Percentiles rank a stretch among this genome's conserved stretches.
These are phyloP conservation scores for Arbutus unedo DNA, from an alignment of 148 eudicot genomes.

Conservation along the genomic window DNA sequence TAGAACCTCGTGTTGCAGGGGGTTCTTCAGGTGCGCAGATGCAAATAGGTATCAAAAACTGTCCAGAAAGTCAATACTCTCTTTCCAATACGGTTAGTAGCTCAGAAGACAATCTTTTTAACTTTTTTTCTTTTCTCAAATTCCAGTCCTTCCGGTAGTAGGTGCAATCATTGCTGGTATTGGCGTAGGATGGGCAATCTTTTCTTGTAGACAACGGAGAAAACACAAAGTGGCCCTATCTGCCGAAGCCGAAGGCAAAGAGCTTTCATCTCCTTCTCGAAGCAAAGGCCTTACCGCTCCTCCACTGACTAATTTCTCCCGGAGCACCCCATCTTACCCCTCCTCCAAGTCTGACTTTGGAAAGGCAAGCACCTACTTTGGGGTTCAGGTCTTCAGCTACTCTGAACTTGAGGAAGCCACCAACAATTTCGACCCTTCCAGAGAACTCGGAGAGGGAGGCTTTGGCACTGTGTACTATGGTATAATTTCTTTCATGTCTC, in stretches of 20 bases:
- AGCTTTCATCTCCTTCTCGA: conserved; percentile 21
- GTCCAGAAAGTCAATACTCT: not conserved
- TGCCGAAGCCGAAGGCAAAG: conserved; percentile 22
- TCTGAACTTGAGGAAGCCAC: conserved; percentile 81
- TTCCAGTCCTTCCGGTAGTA: conserved; percentile 42
- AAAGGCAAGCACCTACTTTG: conserved; percentile 51
- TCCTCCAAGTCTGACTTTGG: conserved; percentile 51
- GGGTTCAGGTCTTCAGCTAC: conserved; percentile 60
- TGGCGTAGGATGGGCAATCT: conserved; percentile 31
- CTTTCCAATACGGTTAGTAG: not conserved
- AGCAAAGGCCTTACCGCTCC: conserved; percentile 29
- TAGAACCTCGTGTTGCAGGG: conserved; percentile 11
- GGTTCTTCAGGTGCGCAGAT: not conserved
- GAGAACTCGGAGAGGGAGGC: conserved; percentile 90
- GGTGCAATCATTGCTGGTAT: conserved; percentile 40
- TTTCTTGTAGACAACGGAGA: conserved; percentile 29
- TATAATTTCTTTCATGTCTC: conserved; percentile 22
- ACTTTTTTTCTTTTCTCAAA: not conserved
- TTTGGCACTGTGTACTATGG: conserved; percentile 90
- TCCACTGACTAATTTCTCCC: conserved; percentile 44
- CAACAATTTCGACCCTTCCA: conserved; percentile 47
- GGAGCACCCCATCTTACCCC: conserved; percentile 53
- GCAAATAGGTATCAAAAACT: conserved; percentile 9
- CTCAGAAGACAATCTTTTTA: not conserved
- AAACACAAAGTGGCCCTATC: conserved; percentile 19